Base-by-base conservation (phyloP, 495 filamentous ascomycete genomes). In the Cryomyces minteri region DNA sequence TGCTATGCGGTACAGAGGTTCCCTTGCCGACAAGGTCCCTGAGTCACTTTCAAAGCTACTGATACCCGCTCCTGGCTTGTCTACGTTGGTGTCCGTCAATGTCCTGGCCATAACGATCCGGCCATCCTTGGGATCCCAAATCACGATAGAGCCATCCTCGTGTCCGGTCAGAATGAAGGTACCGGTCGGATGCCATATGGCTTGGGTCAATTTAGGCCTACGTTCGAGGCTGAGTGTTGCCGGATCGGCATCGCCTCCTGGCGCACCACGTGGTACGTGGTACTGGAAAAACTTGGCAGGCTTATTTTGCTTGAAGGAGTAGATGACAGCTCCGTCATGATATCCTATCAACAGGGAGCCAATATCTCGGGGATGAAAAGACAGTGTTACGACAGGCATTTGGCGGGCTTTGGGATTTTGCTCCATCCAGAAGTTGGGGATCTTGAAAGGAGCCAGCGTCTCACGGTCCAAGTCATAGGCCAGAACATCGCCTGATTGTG, bases 51-150 rank as follows among this genome's bases (percentile, higher is more conserved):
- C 56, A 33, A 62, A 56, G 28, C 62, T 59, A 7, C 61, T 62
- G 5, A 68, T 65, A 32, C 67, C 62, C 31, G 59, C 53, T 25
- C 70, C 69, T 9, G 76, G 73, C 34, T 71, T 66, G 46, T 93
- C 70, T 36, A 98, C 61, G 54, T 82, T 73, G 3, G 70, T 71
- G 39, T 80, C 73, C 49, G 81, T 72, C 25, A 94, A 61, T 4
- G 83, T 92, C 50, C 92, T 67, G 8, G 87, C 86, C 67, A 85
- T 74, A 10, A 98, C 66, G 31, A 90, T 68, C 39, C 85, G 77
- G 6, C 87, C 90, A 55, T 95, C 92, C 51, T 86, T 92, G 3
- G 80, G 65, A 65, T 96, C 92, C 92, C 92, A 98, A 43, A 96
- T 76, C 0, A 88, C 90, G 32, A 98, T 56, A 48, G 79, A 88